Evolutionary conservation across 2,329 filamentous ascomycete species (phyloP).

Genomic region (Diaporthe sp.): DNA sequence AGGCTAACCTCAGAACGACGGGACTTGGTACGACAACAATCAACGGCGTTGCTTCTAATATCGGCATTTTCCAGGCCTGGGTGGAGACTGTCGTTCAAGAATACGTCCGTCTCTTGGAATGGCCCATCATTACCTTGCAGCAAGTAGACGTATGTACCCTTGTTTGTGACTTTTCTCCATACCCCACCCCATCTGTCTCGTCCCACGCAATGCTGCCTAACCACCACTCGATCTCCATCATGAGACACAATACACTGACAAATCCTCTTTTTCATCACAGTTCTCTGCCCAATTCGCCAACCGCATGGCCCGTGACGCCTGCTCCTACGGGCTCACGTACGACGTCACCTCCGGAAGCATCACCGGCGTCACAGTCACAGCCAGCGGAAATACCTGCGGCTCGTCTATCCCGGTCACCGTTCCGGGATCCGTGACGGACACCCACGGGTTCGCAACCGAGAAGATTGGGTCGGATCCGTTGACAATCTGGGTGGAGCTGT

Average conservation of each 20-base stretch:
- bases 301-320: constrained; percentile 19
- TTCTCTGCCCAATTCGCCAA: constrained; percentile 1
- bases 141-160: constrained; percentile 8
- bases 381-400: constrained; percentile 20
- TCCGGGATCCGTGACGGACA: constrained; percentile 7
- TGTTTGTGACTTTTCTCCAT: background rate
- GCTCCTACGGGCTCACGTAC: constrained; percentile 7
- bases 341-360: constrained; percentile 9
- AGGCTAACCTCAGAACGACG: constrained; percentile 11
- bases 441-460: constrained; percentile 10
- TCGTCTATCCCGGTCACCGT: constrained; percentile 15
- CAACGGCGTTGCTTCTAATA: constrained; percentile 3
- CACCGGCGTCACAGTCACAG: constrained; percentile 25
- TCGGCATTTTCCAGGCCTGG: constrained; percentile 30
- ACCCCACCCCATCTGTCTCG: background rate
- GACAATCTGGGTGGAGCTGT: constrained; percentile 11
- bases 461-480: constrained; percentile 20
- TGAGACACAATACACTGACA: background rate
- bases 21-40: constrained; percentile 27
- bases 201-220: no score
- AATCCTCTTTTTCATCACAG: background rate
- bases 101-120: constrained; percentile 10
- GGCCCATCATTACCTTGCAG: constrained; percentile 8
- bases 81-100: constrained; percentile 11
- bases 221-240: background rate